Conservation (phyloP, 1,284 basidiomycete genomes). For the Ganoderma lucidum region DNA sequence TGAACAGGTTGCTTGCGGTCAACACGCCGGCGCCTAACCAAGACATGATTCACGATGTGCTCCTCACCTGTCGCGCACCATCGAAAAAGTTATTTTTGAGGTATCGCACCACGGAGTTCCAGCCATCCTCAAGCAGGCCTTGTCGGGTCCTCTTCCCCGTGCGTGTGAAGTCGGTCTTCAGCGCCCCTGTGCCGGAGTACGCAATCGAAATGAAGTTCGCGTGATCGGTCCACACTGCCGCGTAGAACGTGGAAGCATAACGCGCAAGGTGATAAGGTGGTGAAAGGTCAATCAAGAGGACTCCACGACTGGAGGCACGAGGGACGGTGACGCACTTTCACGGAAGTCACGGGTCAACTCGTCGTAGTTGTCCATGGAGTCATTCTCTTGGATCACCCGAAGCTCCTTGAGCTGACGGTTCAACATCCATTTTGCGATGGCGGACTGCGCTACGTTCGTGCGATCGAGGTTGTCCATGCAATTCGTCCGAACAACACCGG, state of each 20-base stretch:
- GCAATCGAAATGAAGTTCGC: conserved; percentile 92
- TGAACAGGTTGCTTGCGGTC: conserved; percentile 41
- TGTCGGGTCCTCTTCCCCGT: conserved; percentile 89
- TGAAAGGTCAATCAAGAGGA: conserved; percentile 8
- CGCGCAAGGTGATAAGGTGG: neutral
- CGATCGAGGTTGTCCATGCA: conserved; percentile 98
- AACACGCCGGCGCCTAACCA: conserved; percentile 11
- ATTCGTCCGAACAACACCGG: conserved; percentile 81
- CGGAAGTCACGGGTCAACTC: conserved; percentile 87
- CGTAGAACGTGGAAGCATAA: conserved; percentile 10
- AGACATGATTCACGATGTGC: conserved; percentile 8
- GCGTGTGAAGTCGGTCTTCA: conserved; percentile 97
- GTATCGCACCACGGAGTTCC: conserved; percentile 90
- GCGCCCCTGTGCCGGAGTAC: conserved; percentile 94
- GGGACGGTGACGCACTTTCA: conserved; percentile 68
- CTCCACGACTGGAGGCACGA: neutral
- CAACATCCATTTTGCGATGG: conserved; percentile 86
- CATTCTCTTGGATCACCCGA: conserved; percentile 75
- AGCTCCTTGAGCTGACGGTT: conserved; percentile 81
- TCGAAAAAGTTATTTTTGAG: conserved; percentile 98
- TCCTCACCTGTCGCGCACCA: conserved; percentile 83
- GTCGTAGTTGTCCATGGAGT: conserved; percentile 81
- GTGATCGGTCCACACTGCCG: conserved; percentile 97
- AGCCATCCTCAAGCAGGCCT: conserved; percentile 87
- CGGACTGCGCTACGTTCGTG: conserved; percentile 95